Evolutionary conservation across 2,329 filamentous ascomycete genomes (phyloP).

Genomic region (Orbilia oligospora): DNA sequence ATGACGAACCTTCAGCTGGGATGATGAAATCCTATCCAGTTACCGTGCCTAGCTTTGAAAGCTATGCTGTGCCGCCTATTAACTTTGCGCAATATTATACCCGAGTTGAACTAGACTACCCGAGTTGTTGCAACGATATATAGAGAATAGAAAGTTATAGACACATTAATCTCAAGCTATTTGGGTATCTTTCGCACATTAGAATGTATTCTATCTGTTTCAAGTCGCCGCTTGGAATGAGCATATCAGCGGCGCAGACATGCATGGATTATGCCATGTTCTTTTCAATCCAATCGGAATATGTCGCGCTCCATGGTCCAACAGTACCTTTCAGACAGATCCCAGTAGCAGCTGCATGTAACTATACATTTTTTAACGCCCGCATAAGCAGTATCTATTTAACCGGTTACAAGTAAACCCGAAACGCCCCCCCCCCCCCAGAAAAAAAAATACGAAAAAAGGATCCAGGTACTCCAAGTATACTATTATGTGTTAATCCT

Average conservation of each 20-base stretch:
- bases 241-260: not conserved
- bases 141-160: conserved; percentile 7
- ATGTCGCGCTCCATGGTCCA: conserved; percentile 8
- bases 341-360: conserved; percentile 9
- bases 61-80: not conserved
- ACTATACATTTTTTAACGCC: conserved; percentile 8
- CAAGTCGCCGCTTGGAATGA: not conserved
- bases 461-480: not conserved
- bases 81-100: conserved; percentile 6
- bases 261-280: not conserved
- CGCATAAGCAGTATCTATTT: conserved; percentile 11
- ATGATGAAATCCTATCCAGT: conserved; percentile 22
- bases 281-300: conserved; percentile 20
- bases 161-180: not conserved
- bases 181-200: not conserved
- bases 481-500: conserved; percentile 20
- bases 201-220: not conserved
- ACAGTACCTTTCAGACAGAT: not conserved
- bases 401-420: conserved; percentile 6
- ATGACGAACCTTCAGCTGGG: conserved; percentile 19
- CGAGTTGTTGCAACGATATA: not conserved
- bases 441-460: not conserved
- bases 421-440: not conserved
- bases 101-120: conserved; percentile 9
- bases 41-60: conserved; percentile 15